These are phyloP conservation scores for Arthrinium phaeospermum DNA, from an alignment of 2,329 filamentous ascomycete species.

Conservation along the genomic window DNA sequence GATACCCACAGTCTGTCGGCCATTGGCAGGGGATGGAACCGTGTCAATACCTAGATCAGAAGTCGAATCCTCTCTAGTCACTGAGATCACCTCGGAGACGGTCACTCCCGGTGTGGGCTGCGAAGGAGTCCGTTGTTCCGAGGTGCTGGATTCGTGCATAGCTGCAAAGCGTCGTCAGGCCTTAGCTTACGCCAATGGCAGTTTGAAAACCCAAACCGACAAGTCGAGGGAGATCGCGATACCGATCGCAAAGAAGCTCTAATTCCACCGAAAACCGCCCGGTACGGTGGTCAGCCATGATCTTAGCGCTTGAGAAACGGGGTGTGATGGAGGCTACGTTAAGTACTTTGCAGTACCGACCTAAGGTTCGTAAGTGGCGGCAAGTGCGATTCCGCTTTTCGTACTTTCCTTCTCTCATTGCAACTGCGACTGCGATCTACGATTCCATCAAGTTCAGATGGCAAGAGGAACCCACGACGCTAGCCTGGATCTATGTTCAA, in stretches of 20 bases:
- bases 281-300: neutral
- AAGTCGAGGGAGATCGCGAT: neutral
- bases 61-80: neutral
- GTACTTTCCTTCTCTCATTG: neutral
- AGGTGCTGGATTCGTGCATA: neutral
- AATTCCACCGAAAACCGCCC: slow-evolving; percentile 1
- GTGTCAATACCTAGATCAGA: neutral
- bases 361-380: neutral
- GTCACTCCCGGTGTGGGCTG: neutral
- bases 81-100: neutral
- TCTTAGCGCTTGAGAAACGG: neutral
- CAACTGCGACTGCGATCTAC: neutral
- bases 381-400: neutral
- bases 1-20: neutral
- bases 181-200: neutral
- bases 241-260: neutral
- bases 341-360: neutral
- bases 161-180: neutral
- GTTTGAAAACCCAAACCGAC: neutral
- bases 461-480: neutral
- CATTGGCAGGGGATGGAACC: neutral
- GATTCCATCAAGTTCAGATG: neutral
- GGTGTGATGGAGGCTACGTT: no score
- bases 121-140: neutral
- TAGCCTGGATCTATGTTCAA: neutral